phyloP scores from a whole-genome alignment of 805 yeast species.

The Saturnispora hagleri region DNA sequence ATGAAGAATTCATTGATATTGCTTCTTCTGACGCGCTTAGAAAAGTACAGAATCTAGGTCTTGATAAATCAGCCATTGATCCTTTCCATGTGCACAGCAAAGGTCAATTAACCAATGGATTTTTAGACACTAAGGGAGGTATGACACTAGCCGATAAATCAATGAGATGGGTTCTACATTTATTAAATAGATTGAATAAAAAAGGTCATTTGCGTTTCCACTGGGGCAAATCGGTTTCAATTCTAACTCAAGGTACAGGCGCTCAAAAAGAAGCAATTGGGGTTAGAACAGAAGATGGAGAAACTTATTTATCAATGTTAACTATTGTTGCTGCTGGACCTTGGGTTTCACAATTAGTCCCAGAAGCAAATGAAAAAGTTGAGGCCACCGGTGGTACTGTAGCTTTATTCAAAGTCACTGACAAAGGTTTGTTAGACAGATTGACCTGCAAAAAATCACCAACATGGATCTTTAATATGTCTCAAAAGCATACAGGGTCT shows the following conservation, averaged over 20 bases:
- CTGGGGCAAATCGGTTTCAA: slow-evolving; percentile 15
- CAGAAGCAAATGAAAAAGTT: slow-evolving; percentile 21
- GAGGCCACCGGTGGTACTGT: slow-evolving; percentile 29
- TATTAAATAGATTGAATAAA: slow-evolving; percentile 15
- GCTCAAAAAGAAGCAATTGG: slow-evolving; percentile 18
- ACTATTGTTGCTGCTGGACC: slow-evolving; percentile 24
- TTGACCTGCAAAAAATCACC: slow-evolving; percentile 20
- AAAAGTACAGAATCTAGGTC: slow-evolving; percentile 7
- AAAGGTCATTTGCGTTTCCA: slow-evolving; percentile 16
- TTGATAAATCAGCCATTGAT: slow-evolving; percentile 13
- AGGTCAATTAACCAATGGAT: slow-evolving; percentile 10
- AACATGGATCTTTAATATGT: slow-evolving; percentile 24
- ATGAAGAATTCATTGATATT: slow-evolving; percentile 5
- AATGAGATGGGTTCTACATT: slow-evolving; percentile 23
- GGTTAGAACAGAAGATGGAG: slow-evolving; percentile 20
- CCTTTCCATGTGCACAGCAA: slow-evolving; percentile 10
- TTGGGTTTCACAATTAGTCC: slow-evolving; percentile 23
- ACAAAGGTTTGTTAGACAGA: slow-evolving; percentile 12
- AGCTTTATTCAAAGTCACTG: slow-evolving; percentile 19
- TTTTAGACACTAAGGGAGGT: slow-evolving; percentile 26
- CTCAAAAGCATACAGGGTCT: slow-evolving; percentile 25
- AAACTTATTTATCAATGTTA: slow-evolving; percentile 16
- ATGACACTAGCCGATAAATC: slow-evolving; percentile 26
- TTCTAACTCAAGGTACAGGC: slow-evolving; percentile 11
- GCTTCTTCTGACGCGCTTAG: slow-evolving; percentile 10